Evolutionary conservation across 148 eudicot genomes (phyloP), one percentile per base, ranked within the genome.

Genomic region (Oxyria digyna): DNA sequence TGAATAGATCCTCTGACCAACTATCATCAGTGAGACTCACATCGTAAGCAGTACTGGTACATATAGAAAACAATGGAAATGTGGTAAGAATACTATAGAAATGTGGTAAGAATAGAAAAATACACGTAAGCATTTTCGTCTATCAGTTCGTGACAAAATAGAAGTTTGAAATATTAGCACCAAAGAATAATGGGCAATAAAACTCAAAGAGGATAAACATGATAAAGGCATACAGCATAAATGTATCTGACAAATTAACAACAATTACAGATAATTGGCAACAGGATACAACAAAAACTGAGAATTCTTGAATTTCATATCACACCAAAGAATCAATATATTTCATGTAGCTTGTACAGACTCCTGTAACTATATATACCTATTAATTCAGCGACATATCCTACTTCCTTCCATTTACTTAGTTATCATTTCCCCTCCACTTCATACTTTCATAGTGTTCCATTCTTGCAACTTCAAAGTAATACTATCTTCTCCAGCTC

Each of bases 1-100:
- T 82, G 69, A 86, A 86, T 3, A 78, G 62, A 27, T 84, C 84
- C 50, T 70, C 27, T 23, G 81, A 67, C 90, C 90, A 86, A 62
- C 71, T 78, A 75, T 81, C 78, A 46, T 85, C 89, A 8, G 69
- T 79, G 50, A 86, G 84, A 63, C 67, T 81, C 14, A 83, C 83
- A 76, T 86, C 89, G 52, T 81, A 85, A 40, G 84, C 85, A 49
- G 87, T 68, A 18, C 86, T 83, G 78, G 15, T 59, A 29, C 65
- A 29, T 1, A 59, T 10, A 59, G 38, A 29, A 29, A 59, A 55
- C 62, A 5, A 55, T 55, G 32, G 24, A 24, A 49, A 0, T 49
- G 7, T 49, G 62, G 11, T 0, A 55, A n/a, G n/a, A 55, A 7
- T 55, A 26, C n/a, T n/a, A 55, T 50, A 50, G 27, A 23, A 55